Evolutionary conservation across 2,329 filamentous ascomycete species (phyloP).

Genomic region (Ophiostoma sp.): DNA sequence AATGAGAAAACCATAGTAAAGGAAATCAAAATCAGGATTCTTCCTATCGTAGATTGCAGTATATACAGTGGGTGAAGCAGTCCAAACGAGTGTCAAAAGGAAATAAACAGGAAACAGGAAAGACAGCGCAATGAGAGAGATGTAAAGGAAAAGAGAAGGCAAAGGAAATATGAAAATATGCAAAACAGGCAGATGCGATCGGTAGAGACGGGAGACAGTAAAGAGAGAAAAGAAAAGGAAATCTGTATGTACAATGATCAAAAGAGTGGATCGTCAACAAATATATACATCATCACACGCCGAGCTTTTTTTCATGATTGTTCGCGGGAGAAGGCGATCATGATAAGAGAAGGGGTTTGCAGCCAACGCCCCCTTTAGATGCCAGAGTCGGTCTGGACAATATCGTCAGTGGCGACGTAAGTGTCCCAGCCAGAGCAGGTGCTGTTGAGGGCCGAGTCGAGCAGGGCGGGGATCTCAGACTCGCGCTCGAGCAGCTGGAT

Average conservation of each 20-base stretch:
- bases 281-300: slow-evolving; percentile 12
- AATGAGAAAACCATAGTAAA: neutral
- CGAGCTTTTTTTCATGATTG: neutral
- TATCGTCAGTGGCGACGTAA: slow-evolving; percentile 12
- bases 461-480: slow-evolving; percentile 17
- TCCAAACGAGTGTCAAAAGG: neutral
- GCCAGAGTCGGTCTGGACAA: slow-evolving; percentile 23
- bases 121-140: neutral
- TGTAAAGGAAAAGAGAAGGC: neutral
- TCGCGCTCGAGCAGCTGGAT: slow-evolving; percentile 45
- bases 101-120: neutral
- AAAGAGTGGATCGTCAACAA: slow-evolving; percentile 4
- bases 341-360: neutral
- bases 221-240: neutral
- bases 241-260: slow-evolving; percentile 6
- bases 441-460: slow-evolving; percentile 25
- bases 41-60: slow-evolving; percentile 2
- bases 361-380: neutral
- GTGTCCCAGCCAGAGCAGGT: slow-evolving; percentile 20
- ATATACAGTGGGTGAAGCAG: slow-evolving; percentile 2
- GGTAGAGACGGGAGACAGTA: neutral
- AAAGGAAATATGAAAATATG: neutral
- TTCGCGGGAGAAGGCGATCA: neutral
- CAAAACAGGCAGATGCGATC: neutral
- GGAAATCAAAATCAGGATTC: neutral